phyloP scores from a whole-genome alignment of 148 eudicot genomes.

The Polygonum aviculare region DNA sequence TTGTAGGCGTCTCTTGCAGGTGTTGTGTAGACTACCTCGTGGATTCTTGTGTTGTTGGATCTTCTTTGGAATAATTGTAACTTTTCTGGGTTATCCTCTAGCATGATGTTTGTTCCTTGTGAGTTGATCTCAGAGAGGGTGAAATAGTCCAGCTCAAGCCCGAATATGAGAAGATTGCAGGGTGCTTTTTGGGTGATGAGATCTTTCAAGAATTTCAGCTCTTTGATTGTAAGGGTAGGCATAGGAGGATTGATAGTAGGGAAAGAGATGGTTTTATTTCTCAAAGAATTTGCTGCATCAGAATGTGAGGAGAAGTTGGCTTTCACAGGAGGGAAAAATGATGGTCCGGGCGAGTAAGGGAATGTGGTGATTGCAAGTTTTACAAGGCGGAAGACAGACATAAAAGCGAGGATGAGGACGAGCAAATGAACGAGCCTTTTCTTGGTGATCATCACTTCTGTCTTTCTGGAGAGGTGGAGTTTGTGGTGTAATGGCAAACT shows the following conservation, averaged over 20 bases:
- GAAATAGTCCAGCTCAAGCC: conserved; percentile 47
- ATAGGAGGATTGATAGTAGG: not conserved
- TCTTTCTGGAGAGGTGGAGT: conserved; percentile 17
- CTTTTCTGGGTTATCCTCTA: conserved; percentile 42
- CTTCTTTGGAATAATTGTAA: conserved; percentile 11
- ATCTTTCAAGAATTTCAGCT: conserved; percentile 36
- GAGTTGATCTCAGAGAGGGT: conserved; percentile 42
- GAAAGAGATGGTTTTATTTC: too few species aligned
- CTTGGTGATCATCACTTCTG: conserved; percentile 37
- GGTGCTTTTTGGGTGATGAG: conserved; percentile 51
- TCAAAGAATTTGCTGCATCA: not conserved
- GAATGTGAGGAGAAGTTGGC: not conserved
- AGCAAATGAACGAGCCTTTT: conserved; percentile 55
- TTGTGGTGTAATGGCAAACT: conserved; percentile 10
- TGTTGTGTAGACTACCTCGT: conserved; percentile 37
- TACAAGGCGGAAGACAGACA: conserved; percentile 62
- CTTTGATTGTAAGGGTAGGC: conserved; percentile 40
- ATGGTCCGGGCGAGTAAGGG: conserved; percentile 25
- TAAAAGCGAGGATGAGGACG: conserved; percentile 34
- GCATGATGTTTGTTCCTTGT: conserved; percentile 54
- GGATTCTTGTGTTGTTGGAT: conserved; percentile 32
- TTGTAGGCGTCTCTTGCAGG: conserved; percentile 71
- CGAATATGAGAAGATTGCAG: conserved; percentile 81
- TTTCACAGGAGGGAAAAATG: not conserved
- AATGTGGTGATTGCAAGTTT: conserved; percentile 38